Conservation (phyloP, 2,329 filamentous ascomycete species). For the Cercospora sojina region DNA sequence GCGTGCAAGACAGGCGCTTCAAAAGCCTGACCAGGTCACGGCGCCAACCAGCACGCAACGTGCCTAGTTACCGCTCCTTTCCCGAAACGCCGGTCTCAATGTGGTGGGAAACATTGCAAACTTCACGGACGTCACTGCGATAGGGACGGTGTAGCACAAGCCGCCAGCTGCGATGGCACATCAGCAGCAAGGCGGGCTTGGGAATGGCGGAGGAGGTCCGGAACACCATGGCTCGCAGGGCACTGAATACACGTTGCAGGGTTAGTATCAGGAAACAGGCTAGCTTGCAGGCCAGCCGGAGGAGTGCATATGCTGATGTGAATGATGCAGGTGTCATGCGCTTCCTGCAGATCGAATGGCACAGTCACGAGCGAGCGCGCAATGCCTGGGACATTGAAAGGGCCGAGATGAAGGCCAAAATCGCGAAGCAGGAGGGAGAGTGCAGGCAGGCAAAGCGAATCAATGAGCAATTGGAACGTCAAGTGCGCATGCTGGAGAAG, state of each 20-base stretch:
- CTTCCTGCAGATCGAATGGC: conserved; percentile 98
- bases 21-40: not conserved
- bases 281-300: not conserved
- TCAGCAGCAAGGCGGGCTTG: conserved; percentile 66
- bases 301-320: conserved; percentile 27
- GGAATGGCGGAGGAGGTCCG: conserved; percentile 54
- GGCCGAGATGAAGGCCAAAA: conserved; percentile 97
- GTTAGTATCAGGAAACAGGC: conserved; percentile 47
- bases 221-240: conserved; percentile 56
- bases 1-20: not conserved
- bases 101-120: conserved; percentile 6
- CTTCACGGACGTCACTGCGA: conserved; percentile 10
- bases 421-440: conserved; percentile 90
- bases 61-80: conserved; percentile 11
- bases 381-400: conserved; percentile 99
- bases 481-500: conserved; percentile 83
- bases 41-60: not conserved
- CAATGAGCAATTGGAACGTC: conserved; percentile 85
- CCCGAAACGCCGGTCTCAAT: conserved; percentile 16
- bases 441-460: conserved; percentile 80
- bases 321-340: conserved; percentile 80
- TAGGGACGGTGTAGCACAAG: conserved; percentile 9
- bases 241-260: conserved; percentile 71
- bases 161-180: conserved; percentile 58
- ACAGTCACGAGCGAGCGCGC: conserved; percentile 93